Percentiles rank a stretch among this genome's conserved stretches.
Evolutionary conservation across 306 rosid genomes (phyloP).

Genomic region (Cucumis cinereus): DNA sequence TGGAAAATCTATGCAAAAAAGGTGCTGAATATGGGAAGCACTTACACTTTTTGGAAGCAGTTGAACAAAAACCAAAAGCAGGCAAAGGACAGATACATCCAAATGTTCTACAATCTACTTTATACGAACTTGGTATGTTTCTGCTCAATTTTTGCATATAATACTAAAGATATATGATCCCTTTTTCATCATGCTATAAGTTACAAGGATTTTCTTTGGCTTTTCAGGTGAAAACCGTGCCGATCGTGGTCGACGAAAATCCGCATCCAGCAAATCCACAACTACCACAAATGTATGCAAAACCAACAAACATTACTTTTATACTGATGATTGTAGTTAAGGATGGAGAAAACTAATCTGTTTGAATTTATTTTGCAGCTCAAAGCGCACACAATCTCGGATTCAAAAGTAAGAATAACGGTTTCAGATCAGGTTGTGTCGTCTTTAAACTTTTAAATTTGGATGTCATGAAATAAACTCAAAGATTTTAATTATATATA

Average conservation of each 20-base stretch:
- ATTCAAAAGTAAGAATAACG: constrained; percentile 39
- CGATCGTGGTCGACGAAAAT: constrained; percentile 41
- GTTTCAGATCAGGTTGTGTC: not conserved
- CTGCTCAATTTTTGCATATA: not conserved
- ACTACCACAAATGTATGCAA: constrained; percentile 29
- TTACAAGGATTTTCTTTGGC: not conserved
- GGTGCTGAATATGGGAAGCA: constrained; percentile 66
- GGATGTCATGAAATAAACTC: not conserved
- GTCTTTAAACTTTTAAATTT: not conserved
- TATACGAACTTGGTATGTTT: constrained; percentile 53
- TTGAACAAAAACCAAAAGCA: constrained; percentile 64
- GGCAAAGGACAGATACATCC: constrained; percentile 82
- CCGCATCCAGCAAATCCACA: constrained; percentile 26
- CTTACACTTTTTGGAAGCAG: constrained; percentile 63
- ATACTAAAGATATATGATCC: not conserved
- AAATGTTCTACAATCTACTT: constrained; percentile 61
- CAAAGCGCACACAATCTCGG: constrained; percentile 45
- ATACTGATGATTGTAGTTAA: not conserved
- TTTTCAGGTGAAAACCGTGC: constrained; percentile 55
- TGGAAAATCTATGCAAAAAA: constrained; percentile 91
- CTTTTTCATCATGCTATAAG: not conserved
- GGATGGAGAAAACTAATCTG: not conserved
- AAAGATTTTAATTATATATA: not conserved
- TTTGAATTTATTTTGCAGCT: constrained; percentile 26
- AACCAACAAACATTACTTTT: not conserved